Percentiles rank a stretch among this genome's conserved stretches.
These are phyloP conservation scores for Ustilago loliicola DNA, from an alignment of 1,284 basidiomycete species.

Conservation along the genomic window DNA sequence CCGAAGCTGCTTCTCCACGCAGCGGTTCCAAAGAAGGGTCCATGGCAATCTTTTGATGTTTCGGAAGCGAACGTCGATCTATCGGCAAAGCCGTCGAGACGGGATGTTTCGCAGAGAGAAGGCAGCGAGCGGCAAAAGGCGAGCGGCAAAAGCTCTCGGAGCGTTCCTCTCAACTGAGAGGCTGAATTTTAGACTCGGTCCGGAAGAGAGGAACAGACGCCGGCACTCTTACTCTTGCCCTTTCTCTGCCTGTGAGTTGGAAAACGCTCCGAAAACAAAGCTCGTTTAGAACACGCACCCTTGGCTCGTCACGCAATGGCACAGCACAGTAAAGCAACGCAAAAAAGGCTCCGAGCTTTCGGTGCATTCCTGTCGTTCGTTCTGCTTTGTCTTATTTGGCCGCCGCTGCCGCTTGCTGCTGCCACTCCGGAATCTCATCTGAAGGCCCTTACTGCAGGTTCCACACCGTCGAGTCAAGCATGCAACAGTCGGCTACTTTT, in stretches of 20 bases:
- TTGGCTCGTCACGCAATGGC: neutral
- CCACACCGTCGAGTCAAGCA: neutral
- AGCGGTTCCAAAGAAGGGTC: neutral
- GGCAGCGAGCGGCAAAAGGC: neutral
- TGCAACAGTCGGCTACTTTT: neutral
- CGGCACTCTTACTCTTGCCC: too few species aligned
- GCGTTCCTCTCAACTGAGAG: neutral
- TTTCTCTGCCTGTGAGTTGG: neutral
- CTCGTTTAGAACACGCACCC: neutral
- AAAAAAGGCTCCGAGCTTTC: constrained; percentile 24
- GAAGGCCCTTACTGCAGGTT: neutral
- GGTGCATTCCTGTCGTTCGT: neutral
- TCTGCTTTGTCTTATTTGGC: neutral
- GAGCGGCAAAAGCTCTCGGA: neutral
- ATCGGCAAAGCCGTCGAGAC: neutral
- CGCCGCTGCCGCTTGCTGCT: neutral
- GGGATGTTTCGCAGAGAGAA: neutral
- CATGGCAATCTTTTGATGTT: neutral
- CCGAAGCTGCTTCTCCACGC: neutral
- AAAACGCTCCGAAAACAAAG: constrained; percentile 16
- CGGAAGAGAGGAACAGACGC: neutral
- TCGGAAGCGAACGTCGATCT: neutral
- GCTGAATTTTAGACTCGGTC: neutral
- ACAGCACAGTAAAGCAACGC: neutral
- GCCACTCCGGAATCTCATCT: neutral